Conservation (phyloP, 164 flowering plant species). For the Liriodendron chinense region DNA sequence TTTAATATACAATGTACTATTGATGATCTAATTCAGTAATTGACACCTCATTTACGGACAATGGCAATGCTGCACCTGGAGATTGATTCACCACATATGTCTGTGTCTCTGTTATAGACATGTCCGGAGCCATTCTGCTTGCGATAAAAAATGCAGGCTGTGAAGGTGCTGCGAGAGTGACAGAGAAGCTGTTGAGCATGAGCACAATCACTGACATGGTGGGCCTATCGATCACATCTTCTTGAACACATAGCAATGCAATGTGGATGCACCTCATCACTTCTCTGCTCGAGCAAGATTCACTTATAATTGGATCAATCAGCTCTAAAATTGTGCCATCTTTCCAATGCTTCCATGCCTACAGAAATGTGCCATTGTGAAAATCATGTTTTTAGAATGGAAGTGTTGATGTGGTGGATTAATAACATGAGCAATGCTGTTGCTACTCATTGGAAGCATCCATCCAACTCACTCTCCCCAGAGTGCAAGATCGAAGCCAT, state of each 20-base stretch:
- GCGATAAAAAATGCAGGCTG: constrained; percentile 34
- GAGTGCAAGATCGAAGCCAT: too few species aligned
- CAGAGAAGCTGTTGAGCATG: constrained; percentile 39
- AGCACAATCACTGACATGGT: constrained; percentile 38
- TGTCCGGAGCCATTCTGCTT: neutral
- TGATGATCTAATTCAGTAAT: constrained; percentile 5
- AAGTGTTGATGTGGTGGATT: too few species aligned
- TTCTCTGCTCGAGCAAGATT: constrained; percentile 17
- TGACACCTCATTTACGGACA: constrained; percentile 6
- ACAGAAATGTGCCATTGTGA: neutral
- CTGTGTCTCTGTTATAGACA: neutral
- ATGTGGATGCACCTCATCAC: constrained; percentile 42
- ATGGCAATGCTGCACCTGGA: neutral
- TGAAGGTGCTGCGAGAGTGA: constrained; percentile 32
- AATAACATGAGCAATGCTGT: too few species aligned
- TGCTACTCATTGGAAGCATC: too few species aligned
- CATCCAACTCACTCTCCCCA: too few species aligned
- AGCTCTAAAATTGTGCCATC: constrained; percentile 2
- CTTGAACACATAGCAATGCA: constrained; percentile 44
- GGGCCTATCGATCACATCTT: constrained; percentile 34
- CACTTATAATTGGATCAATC: constrained; percentile 25
- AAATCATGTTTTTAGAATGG: neutral
- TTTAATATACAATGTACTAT: neutral
- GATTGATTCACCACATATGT: neutral
- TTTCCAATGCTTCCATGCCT: constrained; percentile 3